These are phyloP conservation scores for Septoria petroselini DNA, from an alignment of 2,329 filamentous ascomycete genomes.

Conservation along the genomic window DNA sequence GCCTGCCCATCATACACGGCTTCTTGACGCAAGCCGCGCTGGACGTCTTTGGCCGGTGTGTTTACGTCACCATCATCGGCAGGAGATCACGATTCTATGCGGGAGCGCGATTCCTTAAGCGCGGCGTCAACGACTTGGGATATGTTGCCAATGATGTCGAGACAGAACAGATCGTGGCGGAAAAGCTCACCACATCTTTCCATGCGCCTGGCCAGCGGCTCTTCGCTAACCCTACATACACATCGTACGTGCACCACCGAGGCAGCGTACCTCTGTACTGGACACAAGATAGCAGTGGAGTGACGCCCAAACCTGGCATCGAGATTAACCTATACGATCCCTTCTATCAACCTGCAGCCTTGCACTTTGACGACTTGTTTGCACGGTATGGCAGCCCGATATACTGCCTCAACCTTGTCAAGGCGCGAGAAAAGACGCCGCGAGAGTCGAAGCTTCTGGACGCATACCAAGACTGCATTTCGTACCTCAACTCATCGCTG, in stretches of 20 bases:
- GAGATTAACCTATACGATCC: conserved; percentile 93
- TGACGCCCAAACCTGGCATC: conserved; percentile 94
- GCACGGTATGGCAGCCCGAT: conserved; percentile 88
- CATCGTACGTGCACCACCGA: conserved; percentile 93
- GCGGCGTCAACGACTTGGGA: conserved; percentile 88
- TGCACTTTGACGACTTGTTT: conserved; percentile 95
- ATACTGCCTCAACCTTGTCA: conserved; percentile 89
- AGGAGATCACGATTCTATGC: conserved; percentile 89
- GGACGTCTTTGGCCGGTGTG: conserved; percentile 76
- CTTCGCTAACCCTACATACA: conserved; percentile 86
- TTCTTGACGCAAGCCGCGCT: conserved; percentile 84
- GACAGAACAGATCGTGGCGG: conserved; percentile 96
- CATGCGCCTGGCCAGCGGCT: conserved; percentile 83
- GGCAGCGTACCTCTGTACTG: conserved; percentile 96
- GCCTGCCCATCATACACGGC: conserved; percentile 89
- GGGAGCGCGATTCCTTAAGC: conserved; percentile 88
- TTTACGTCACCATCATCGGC: conserved; percentile 92
- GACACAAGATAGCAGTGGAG: conserved; percentile 93
- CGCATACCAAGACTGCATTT: conserved; percentile 82
- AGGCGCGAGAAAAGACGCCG: conserved; percentile 75
- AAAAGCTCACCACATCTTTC: conserved; percentile 91
- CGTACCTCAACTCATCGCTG: conserved; percentile 91
- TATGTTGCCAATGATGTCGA: conserved; percentile 99
- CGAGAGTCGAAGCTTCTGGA: conserved; percentile 85
- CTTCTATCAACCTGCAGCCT: conserved; percentile 86